phyloP scores from a whole-genome alignment of 169 alveolate species.

The Eimeria nieschulzi region DNA sequence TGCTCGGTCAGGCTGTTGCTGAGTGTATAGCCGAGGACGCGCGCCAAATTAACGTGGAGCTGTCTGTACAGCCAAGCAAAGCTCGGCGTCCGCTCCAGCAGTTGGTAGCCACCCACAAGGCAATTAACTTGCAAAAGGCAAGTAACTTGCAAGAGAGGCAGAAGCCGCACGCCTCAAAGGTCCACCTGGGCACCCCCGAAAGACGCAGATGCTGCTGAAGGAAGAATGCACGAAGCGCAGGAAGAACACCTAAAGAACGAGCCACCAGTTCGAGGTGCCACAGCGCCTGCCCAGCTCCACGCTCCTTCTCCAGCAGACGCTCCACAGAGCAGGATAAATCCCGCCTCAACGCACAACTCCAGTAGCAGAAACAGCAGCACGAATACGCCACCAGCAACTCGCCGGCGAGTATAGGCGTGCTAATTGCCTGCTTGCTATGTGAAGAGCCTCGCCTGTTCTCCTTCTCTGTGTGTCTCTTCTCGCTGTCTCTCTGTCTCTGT shows the following conservation, averaged over 20 bases:
- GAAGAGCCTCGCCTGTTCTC: too few relatives aligned
- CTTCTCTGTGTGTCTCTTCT: too few relatives aligned
- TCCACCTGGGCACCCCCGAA: background rate
- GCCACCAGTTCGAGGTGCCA: constrained; percentile 11
- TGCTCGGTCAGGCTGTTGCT: background rate
- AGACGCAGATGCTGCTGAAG: constrained; percentile 19
- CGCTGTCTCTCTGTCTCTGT: too few relatives aligned
- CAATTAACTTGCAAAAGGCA: constrained; percentile 8
- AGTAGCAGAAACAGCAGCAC: background rate
- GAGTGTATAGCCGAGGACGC: background rate
- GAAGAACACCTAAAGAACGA: constrained; percentile 15
- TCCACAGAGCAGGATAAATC: constrained; percentile 3
- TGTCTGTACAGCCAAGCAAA: constrained; percentile 27
- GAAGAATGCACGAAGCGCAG: background rate
- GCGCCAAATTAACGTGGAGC: constrained; percentile 3
- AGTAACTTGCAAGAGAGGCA: background rate
- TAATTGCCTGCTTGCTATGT: too few relatives aligned
- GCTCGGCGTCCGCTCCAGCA: constrained; percentile 29
- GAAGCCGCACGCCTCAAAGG: background rate
- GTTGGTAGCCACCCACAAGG: constrained; percentile 28
- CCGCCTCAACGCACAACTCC: background rate
- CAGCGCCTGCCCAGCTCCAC: background rate
- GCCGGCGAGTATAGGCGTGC: too few relatives aligned
- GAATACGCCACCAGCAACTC: too few relatives aligned
- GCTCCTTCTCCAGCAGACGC: background rate